Evolutionary conservation across 257 asterid genomes (phyloP).

Genomic region (Apocynum venetum): DNA sequence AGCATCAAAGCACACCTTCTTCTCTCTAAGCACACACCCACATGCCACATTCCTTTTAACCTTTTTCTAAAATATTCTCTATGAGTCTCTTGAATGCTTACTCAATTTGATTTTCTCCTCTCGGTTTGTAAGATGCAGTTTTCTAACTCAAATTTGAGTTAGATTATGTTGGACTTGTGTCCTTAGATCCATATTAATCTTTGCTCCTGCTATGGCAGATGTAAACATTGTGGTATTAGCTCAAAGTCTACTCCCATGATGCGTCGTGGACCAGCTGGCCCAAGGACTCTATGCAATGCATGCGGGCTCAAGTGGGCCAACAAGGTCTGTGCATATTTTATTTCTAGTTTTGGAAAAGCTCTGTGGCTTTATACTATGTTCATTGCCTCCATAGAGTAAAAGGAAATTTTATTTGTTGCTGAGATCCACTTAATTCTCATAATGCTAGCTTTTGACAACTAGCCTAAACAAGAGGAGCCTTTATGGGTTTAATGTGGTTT

Average conservation of each 20-base stretch:
- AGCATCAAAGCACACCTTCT: conserved; percentile 22
- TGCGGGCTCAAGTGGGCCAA: conserved; percentile 95
- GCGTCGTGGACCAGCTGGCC: conserved; percentile 98
- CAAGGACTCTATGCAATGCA: conserved; percentile 89
- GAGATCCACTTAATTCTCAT: background rate
- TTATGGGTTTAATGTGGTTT: background rate
- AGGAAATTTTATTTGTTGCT: background rate
- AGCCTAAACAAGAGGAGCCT: background rate
- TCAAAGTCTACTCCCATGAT: conserved; percentile 96
- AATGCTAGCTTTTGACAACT: background rate
- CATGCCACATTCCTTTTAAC: background rate
- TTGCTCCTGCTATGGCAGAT: conserved; percentile 40
- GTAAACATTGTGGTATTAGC: conserved; percentile 84
- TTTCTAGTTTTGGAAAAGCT: background rate
- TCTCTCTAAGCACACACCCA: background rate
- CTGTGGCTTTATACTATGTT: background rate
- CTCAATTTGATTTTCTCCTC: background rate
- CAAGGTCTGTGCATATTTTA: conserved; percentile 47
- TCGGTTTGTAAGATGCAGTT: background rate
- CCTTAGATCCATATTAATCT: conserved; percentile 1
- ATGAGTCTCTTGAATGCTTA: background rate
- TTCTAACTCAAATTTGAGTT: background rate
- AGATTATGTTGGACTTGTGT: background rate
- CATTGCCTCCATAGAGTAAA: background rate
- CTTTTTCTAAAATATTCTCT: background rate